Evolutionary conservation across 2,329 filamentous ascomycete genomes (phyloP), one percentile per base, ranked within the genome.

Genomic region (Blastomyces parvus): DNA sequence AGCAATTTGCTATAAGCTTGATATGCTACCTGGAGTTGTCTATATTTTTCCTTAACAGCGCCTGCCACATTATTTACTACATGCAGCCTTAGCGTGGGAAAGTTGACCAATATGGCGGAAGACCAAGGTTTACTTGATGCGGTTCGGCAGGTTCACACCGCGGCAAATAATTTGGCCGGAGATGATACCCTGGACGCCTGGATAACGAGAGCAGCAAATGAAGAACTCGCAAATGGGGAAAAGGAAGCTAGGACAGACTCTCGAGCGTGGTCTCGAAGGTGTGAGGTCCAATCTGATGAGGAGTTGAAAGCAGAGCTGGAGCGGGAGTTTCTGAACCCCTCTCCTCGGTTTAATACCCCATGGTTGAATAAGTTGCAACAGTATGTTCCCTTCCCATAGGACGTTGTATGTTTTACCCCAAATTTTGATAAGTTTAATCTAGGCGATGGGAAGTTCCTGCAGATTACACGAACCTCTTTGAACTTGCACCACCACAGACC

Each of bases 301-400:
- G 82, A 82, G 40, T 79, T 93, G 65, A 90, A 90, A 76, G 79
- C 79, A 56, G 82, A 86, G 65, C 82, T 97, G 5, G 91, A 96
- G 76, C 72, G 82, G 62, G 86, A 89, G 57, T 94, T 93, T 70
- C 80, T 99, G 33, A 86, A 85, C 1, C 93, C 94, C 0, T 90
- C 90, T 1, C 83, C 86, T 5, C 83, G 84, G 2, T 97, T 99
- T 78, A 91, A 87, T 42, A 80, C 85, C 4, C 86, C 88, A 71
- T 97, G 94, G 91, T 83, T 99, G 64, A 91, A 96, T 74, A 84
- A 85, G 62, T 78, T 97, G 53, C 94, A 99, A 77, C 90, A 93
- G 82, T 86, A 75, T 64, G 77, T 69, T 60, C 25, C n/a, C 22
- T 19, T 59, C 46, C n/a, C 9, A n/a, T 27, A 36, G 59, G 36